Evolutionary conservation across 495 filamentous ascomycete genomes (phyloP), one percentile per base, ranked within the genome.

Genomic region (Aspergillus cavernicola): DNA sequence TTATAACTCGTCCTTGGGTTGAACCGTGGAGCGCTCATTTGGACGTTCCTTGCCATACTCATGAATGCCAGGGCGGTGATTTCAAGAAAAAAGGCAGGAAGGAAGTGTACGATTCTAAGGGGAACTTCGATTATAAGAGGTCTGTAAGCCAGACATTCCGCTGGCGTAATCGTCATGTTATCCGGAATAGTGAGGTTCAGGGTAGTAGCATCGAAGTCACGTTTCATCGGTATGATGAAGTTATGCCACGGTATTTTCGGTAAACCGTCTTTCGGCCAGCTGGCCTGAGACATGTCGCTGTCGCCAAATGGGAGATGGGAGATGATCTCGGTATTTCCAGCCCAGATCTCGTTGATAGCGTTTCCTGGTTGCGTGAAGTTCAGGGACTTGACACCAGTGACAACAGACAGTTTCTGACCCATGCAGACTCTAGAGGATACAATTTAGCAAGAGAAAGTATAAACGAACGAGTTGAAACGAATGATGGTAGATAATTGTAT

Each of bases 241-340:
- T 73, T 65, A 60, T 69, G 68, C 70, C 70, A 73, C 0, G 70
- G 70, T 11, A 73, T 69, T 42, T 73, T 73, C 6, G 69, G 69
- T 41, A 57, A 63, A n/a, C 52, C 53, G 1, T 58, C 59, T 0
- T 24, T 13, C 9, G 64, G 62, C 70, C 70, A 73, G 9, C 65
- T 58, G 0, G 68, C 65, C 57, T 73, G 70, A 2, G 58, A 63
- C 35, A 68, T 46, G 35, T 73, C 70, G 9, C 63, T 66, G 22
- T 71, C 68, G 1, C 65, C 65, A 41, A 73, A 73, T 4, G 70
- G 70, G 0, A 73, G 56, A 38, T 64, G 65, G n/a, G 70, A 73
- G 37, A 73, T 63, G 28, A 71, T 8, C 40, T 73, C 70, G 18
- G 68, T 36, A 19, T 67, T 53, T 4, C 64, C 68, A 4, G 69